Evolutionary conservation across 129 eudicot species (phyloP).

Genomic region (Flaveria brownii): DNA sequence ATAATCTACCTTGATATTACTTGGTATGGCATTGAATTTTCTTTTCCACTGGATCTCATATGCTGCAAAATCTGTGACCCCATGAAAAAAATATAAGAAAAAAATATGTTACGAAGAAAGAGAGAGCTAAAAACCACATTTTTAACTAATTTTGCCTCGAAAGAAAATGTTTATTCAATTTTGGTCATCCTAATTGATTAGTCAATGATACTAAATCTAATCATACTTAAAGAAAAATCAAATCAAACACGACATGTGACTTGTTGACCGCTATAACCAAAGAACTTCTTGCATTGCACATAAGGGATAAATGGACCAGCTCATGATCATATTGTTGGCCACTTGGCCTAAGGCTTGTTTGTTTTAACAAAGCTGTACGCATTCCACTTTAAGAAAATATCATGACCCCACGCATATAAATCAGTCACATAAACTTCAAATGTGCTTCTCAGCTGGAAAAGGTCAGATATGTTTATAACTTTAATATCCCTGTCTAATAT

Average conservation of each 20-base stretch:
- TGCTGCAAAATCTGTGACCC: slow-evolving; percentile 82
- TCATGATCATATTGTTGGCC: too few relatives aligned
- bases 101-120: slow-evolving; percentile 5
- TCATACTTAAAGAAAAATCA: too few relatives aligned
- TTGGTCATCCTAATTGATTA: too few relatives aligned
- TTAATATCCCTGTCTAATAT: background rate
- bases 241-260: too few relatives aligned
- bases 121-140: slow-evolving; percentile 10
- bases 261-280: too few relatives aligned
- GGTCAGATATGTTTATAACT: background rate
- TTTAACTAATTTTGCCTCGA: too few relatives aligned
- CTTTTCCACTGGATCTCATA: slow-evolving; percentile 98
- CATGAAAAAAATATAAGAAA: background rate
- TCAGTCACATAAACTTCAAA: background rate
- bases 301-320: too few relatives aligned
- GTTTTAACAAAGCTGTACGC: background rate
- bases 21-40: slow-evolving; percentile 96
- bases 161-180: too few relatives aligned
- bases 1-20: slow-evolving; percentile 81
- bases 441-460: slow-evolving; percentile 10
- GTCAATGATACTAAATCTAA: too few relatives aligned
- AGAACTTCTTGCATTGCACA: too few relatives aligned
- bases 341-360: background rate
- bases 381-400: background rate
- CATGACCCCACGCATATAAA: background rate